phyloP scores from a whole-genome alignment of 345 rosid species.

The Gossypium stocksii region DNA sequence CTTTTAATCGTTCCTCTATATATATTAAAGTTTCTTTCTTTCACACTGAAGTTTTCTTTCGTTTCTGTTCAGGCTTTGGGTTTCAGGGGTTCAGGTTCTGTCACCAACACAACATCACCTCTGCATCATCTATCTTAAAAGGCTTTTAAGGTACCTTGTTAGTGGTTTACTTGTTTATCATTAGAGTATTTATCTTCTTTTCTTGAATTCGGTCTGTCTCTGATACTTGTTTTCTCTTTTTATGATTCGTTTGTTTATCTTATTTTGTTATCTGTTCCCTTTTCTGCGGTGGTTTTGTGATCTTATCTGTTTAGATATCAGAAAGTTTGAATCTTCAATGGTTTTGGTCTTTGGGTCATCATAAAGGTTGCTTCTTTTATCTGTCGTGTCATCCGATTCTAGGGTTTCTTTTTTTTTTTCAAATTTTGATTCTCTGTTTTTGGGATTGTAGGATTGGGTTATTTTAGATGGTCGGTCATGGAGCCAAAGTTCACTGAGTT shows the following conservation, averaged over 20 bases:
- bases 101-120: not conserved
- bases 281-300: not conserved
- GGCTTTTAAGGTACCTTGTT: not conserved
- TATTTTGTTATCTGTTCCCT: not conserved
- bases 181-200: not conserved
- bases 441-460: constrained; percentile 1
- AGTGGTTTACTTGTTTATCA: not conserved
- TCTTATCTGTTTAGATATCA: not conserved
- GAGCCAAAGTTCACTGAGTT: constrained; percentile 14
- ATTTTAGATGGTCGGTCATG: constrained; percentile 8
- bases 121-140: not conserved
- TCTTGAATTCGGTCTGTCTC: not conserved
- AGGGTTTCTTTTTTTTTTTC: not conserved
- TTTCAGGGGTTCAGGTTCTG: not conserved
- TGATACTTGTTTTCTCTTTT: not conserved
- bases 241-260: not conserved
- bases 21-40: too few relatives aligned
- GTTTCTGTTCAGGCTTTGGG: too few relatives aligned
- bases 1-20: too few relatives aligned
- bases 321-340: constrained; percentile 7
- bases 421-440: not conserved
- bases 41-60: too few relatives aligned
- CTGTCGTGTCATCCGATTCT: not conserved
- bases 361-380: not conserved
- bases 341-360: not conserved